Base-by-base conservation (phyloP, 306 rosid species). In the Bauhinia variegata region DNA sequence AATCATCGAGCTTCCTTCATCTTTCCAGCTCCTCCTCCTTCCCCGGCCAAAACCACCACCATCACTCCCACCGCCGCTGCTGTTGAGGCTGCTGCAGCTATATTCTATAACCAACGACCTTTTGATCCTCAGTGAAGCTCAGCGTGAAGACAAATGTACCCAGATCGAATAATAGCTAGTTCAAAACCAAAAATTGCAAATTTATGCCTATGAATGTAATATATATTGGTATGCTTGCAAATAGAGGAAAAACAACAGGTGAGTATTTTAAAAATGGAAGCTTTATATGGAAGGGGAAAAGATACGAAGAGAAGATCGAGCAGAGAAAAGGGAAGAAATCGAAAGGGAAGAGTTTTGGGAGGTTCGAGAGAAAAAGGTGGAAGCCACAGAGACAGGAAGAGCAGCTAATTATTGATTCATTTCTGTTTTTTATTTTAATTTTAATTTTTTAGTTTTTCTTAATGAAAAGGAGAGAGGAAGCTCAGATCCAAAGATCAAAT, bases 401-500 rank as follows among this genome's bases (percentile, higher is more conserved):
- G 77, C 72, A 60, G 60, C 83, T 76, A 86, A 86, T 89, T 65
- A 84, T 87, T n/a, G n/a, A n/a, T n/a, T n/a, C n/a, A n/a, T n/a
- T n/a, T n/a, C n/a, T n/a, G n/a, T n/a, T 54, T 50, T 60, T 13
- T 31, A 8, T 46, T 64, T 19, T n/a, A 9, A 65, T 54, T 55
- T 53, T 6, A 11, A 9, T 74, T 59, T 34, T 28, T 7, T 71
- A 68, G 33, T 73, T 67, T 37, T 48, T 59, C 68, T 53, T 53
- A 38, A 50, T 15, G 18, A 68, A n/a, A n/a, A n/a, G n/a, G 15
- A 71, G 58, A 33, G 16, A 3, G 14, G 67, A 34, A 14, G 60
- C 66, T 59, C 72, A 71, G 95, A 76, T 79, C 76, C 65, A 60
- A 44, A 57, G 44, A 57, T 31, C 69, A 65, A 68, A 82, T 76